A percentile compares a stretch with the other conserved stretches of the same genome.
Conservation (phyloP, 305 asterid genomes). For the Ilex paraguariensis region DNA sequence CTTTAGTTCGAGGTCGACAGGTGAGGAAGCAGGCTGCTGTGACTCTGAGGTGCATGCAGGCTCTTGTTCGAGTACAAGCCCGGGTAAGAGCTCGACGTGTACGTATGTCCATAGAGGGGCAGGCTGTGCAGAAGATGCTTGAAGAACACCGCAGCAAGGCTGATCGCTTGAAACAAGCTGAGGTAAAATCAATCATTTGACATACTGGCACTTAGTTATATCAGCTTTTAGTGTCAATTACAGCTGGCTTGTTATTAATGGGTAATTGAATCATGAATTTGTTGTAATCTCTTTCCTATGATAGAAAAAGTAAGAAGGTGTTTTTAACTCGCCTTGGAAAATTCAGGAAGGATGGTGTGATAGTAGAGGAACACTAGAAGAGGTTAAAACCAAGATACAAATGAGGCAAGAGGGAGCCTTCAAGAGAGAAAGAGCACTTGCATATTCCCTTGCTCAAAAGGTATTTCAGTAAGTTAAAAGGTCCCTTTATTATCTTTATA, state of each 20-base stretch:
- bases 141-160: constrained; percentile 56
- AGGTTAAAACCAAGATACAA: constrained; percentile 77
- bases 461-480: constrained; percentile 21
- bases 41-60: constrained; percentile 95
- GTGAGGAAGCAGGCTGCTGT: constrained; percentile 94
- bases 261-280: no score
- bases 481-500: neutral
- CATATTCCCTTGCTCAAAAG: constrained; percentile 80
- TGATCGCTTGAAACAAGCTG: constrained; percentile 63
- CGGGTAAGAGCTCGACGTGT: constrained; percentile 85
- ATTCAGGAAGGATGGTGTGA: constrained; percentile 93
- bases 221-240: neutral
- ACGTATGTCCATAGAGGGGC: constrained; percentile 84
- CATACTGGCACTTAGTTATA: neutral
- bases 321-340: neutral
- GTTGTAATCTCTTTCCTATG: neutral
- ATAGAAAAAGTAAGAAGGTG: neutral
- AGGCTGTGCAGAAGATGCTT: constrained; percentile 72
- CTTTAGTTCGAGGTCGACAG: constrained; percentile 84
- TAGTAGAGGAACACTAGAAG: constrained; percentile 75
- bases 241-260: neutral
- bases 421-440: constrained; percentile 90
- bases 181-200: constrained; percentile 35
- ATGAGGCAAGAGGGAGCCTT: constrained; percentile 87
- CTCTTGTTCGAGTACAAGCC: constrained; percentile 91